These are phyloP conservation scores for Trichosporon coremiiforme DNA, from an alignment of 1,284 basidiomycete genomes.

Conservation along the genomic window DNA sequence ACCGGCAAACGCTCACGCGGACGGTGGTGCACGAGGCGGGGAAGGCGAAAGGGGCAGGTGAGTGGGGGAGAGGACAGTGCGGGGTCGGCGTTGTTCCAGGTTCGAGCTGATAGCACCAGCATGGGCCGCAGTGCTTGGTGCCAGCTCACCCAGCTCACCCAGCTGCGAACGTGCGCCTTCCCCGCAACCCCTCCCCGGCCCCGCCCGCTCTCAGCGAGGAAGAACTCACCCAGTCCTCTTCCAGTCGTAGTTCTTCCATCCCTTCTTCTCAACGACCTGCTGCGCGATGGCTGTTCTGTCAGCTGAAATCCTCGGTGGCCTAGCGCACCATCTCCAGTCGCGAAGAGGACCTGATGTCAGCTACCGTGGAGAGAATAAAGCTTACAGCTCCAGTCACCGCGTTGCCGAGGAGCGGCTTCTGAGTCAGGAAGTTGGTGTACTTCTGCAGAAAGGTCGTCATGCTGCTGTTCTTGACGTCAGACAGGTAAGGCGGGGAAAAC, in stretches of 20 bases:
- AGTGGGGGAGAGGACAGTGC: no score
- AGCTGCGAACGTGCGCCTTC: not conserved
- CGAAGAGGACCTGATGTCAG: conserved; percentile 53
- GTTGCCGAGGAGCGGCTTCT: conserved; percentile 9
- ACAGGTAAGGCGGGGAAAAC: not conserved
- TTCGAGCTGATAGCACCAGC: no score
- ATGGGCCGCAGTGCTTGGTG: no score
- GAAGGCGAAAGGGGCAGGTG: no score
- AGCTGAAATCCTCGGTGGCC: not conserved
- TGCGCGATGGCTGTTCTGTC: conserved; percentile 57
- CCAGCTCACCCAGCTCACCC: not conserved
- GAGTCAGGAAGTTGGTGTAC: not conserved
- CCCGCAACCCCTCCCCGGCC: not conserved
- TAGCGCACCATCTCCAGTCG: conserved; percentile 56
- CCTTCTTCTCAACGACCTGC: conserved; percentile 59
- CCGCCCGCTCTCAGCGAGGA: no score
- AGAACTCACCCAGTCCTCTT: conserved; percentile 54
- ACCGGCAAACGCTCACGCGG: no score
- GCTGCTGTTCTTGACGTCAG: no score
- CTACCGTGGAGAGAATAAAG: not conserved
- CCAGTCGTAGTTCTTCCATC: conserved; percentile 52
- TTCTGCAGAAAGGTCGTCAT: conserved; percentile 1
- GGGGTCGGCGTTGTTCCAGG: not conserved
- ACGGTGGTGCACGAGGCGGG: no score
- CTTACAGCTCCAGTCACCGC: conserved; percentile 5